Conservation (phyloP, 2,329 filamentous ascomycete genomes). For the Hymenoscyphus albidus region DNA sequence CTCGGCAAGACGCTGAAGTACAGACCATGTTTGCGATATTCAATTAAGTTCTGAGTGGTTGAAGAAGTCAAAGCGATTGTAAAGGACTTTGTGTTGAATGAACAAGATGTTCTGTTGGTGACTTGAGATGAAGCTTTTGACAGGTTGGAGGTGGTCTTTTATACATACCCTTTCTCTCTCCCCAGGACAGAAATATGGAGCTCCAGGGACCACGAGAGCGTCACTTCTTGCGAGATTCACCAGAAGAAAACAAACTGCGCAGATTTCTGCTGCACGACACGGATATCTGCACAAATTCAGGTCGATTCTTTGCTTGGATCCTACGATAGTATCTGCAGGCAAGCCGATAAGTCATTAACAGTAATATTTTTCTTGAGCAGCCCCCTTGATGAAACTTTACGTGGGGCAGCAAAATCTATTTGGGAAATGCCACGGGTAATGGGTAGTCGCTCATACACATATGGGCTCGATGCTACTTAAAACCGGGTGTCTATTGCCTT, state of each 20-base stretch:
- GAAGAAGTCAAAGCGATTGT: background rate
- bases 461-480: background rate
- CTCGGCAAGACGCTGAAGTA: slow-evolving; percentile 10
- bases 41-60: background rate
- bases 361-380: slow-evolving; percentile 6
- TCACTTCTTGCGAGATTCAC: background rate
- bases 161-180: slow-evolving; percentile 15
- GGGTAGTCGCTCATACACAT: slow-evolving; percentile 1
- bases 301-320: slow-evolving; percentile 15
- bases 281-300: slow-evolving; percentile 15
- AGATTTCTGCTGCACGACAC: slow-evolving; percentile 8
- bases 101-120: background rate
- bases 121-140: background rate
- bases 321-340: slow-evolving; percentile 14
- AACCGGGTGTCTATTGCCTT: slow-evolving; percentile 4
- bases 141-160: slow-evolving; percentile 9
- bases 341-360: slow-evolving; percentile 12
- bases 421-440: slow-evolving; percentile 16
- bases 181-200: background rate
- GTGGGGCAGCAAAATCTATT: background rate
- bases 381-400: background rate
- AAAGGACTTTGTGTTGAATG: background rate
- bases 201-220: slow-evolving; percentile 6
- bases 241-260: slow-evolving; percentile 14
- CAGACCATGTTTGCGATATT: slow-evolving; percentile 16